Evolutionary conservation across 2,329 filamentous ascomycete genomes (phyloP), one percentile per base, ranked within the genome.

Genomic region (Cercospora sojina): DNA sequence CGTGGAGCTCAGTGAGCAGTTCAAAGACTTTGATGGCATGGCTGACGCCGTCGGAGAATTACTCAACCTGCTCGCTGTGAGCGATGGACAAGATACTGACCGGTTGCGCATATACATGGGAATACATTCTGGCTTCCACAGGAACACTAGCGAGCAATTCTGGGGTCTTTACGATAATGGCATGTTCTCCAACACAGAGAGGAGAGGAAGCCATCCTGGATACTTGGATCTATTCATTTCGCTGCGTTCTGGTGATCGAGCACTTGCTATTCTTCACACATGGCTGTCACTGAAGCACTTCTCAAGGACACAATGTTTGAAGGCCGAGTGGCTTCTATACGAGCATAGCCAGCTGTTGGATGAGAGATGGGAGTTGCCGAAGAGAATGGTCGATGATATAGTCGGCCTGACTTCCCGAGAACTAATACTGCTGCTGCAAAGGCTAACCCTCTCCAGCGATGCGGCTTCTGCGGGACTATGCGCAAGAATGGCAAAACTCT

Each of bases 211-310:
- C 2, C 60, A 62, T 53, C 59, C 69, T 58, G 74, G 71, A 13
- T 75, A 74, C 3, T 68, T 78, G 5, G 77, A 80, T 47, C 77
- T 80, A 16, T 83, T 78, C 57, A 74, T 81, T 13, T 83, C 82
- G 4, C 79, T 80, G 57, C 81, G 81, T 43, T 78, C 78, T 2
- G 75, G 77, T n/a, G 81, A 81, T 57, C 67, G 82, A 7, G 73
- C 76, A 20, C 78, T 80, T 16, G 80, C 80, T 6, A 72, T 83
- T 3, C 66, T 83, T 9, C 82, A 84, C 65, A 82, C 81, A 1
- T 83, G 63, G 63, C 57, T 65, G 13, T 65, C 63, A 16, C 56
- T 59, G 43, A 59, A 59, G 80, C 66, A 71, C 83, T 4, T 82
- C 81, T 51, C 63, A n/a, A 23, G 63, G 53, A 61, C 57, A 16